Percentiles rank a stretch among this genome's conserved stretches.
Conservation (phyloP, 1,284 basidiomycete species). For the Cutaneotrichosporon dermatis region DNA sequence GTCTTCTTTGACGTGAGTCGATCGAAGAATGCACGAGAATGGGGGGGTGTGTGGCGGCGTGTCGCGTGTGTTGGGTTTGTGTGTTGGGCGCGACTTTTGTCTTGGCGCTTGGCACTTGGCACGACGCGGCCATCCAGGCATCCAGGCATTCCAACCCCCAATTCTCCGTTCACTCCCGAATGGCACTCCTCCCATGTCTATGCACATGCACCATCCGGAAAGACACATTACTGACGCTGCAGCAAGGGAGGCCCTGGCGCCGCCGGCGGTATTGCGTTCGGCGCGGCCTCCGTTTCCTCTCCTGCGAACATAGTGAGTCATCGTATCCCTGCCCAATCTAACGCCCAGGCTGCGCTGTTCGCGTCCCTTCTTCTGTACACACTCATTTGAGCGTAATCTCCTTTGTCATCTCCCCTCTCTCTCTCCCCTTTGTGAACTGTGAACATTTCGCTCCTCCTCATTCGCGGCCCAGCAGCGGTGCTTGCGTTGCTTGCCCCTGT, state of each 20-base stretch:
- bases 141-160: background rate
- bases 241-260: background rate
- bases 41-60: background rate
- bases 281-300: background rate
- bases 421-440: background rate
- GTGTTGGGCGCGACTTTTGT: background rate
- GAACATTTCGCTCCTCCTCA: background rate
- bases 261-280: background rate
- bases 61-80: background rate
- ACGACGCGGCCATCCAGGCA: too few relatives aligned
- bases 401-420: background rate
- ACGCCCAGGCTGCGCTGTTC: background rate
- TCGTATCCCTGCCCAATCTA: too few relatives aligned
- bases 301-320: background rate
- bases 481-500: background rate
- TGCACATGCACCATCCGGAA: too few relatives aligned
- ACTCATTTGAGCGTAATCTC: background rate
- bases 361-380: background rate
- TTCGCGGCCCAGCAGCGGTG: background rate
- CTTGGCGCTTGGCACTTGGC: background rate
- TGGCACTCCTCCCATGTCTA: too few relatives aligned
- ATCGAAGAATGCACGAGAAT: too few relatives aligned
- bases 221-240: background rate
- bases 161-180: background rate
- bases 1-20: background rate